Percentiles rank a stretch among this genome's conserved stretches.
Evolutionary conservation across 2,329 filamentous ascomycete species (phyloP).

Genomic region (Ophiostoma australiae): DNA sequence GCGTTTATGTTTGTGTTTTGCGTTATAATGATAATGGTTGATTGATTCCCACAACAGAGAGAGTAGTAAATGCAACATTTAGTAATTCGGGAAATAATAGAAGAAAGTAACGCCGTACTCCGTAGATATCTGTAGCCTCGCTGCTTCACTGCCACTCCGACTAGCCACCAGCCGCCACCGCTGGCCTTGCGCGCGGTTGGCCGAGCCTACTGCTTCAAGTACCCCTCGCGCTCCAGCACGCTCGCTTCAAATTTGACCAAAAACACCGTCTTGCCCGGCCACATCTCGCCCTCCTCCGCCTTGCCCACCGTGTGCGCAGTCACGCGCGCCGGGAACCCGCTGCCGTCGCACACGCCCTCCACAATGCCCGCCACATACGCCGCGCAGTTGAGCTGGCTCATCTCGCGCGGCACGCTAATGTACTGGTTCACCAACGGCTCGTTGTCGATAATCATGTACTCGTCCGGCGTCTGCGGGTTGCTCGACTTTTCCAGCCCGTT

Average conservation of each 20-base stretch:
- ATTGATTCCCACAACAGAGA: not conserved
- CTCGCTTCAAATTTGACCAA: constrained; percentile 87
- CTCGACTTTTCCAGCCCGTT: constrained; percentile 88
- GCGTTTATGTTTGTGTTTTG: too few species aligned
- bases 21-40: not conserved
- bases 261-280: constrained; percentile 95
- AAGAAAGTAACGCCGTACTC: constrained; percentile 10
- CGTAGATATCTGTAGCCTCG: not conserved
- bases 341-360: constrained; percentile 91
- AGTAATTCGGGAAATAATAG: not conserved
- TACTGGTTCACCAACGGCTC: constrained; percentile 94
- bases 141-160: not conserved
- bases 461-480: constrained; percentile 75
- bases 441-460: constrained; percentile 99
- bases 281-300: constrained; percentile 68
- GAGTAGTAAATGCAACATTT: not conserved
- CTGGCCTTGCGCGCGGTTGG: not conserved
- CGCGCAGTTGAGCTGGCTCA: constrained; percentile 94
- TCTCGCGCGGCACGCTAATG: constrained; percentile 87
- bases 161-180: not conserved
- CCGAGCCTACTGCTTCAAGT: constrained; percentile 55
- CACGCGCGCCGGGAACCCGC: constrained; percentile 81
- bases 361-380: constrained; percentile 93
- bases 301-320: constrained; percentile 75
- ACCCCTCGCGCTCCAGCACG: constrained; percentile 85